phyloP scores from a whole-genome alignment of 108 stramenopile species.

The Skeletonema menzelii region DNA sequence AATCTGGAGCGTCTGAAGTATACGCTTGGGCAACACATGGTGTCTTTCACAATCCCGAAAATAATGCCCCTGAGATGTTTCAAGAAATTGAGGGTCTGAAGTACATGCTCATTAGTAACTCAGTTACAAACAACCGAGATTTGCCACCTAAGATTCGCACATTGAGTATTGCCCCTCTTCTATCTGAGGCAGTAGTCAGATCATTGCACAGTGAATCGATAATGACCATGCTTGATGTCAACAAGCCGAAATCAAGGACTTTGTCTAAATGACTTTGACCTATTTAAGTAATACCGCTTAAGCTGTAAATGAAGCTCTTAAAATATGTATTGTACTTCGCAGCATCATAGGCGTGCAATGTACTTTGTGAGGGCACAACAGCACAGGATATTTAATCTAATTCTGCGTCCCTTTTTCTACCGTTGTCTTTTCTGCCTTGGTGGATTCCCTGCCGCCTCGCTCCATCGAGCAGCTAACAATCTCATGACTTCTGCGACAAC shows the following conservation, averaged over 20 bases:
- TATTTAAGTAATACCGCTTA: neutral
- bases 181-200: conserved; percentile 87
- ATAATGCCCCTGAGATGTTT: conserved; percentile 59
- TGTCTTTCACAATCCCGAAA: conserved; percentile 62
- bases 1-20: conserved; percentile 69
- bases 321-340: neutral
- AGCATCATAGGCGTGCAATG: no score
- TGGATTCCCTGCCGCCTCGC: neutral
- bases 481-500: conserved; percentile 44
- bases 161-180: conserved; percentile 84
- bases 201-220: conserved; percentile 79
- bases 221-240: conserved; percentile 69
- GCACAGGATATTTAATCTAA: no score
- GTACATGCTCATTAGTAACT: conserved; percentile 83
- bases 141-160: conserved; percentile 76
- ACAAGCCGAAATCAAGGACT: conserved; percentile 10
- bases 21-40: conserved; percentile 91
- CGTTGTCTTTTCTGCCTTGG: neutral
- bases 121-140: conserved; percentile 48
- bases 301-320: neutral
- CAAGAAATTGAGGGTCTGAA: conserved; percentile 63
- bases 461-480: conserved; percentile 36
- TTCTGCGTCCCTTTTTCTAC: neutral
- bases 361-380: no score
- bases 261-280: neutral